Base-by-base conservation (phyloP, 768 basidiomycete species). In the Tulasnella sp. region DNA sequence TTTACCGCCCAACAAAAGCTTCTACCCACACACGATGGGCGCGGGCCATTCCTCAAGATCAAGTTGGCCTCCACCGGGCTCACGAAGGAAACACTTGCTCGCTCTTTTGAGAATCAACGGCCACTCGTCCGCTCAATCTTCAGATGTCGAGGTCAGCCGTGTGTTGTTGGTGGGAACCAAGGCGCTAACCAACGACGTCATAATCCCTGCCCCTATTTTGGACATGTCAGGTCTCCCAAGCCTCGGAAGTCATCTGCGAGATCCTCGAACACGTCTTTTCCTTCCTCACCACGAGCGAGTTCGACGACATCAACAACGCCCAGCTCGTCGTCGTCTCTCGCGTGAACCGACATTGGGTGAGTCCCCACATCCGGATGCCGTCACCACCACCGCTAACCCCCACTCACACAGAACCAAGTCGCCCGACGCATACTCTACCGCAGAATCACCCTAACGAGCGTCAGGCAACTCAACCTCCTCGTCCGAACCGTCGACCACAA, bases 321-420 rank as follows among this genome's bases (percentile, higher is more conserved):
- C 32, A 47, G 42, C 14, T 72, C 22, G 62, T 47, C 37, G 40
- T 65, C 62, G 62, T 42, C 11, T 67, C 62, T 17, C 32, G 40
- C 4, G 71, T 72, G 6, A 72, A 72, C 26, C 71, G 71, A 29
- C 71, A 72, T 62, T 72, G 71, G 71, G 71, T 72, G 7, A 40
- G 71, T 65, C 14, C 14, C 41, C 37, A 62, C 37, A 59, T 26
- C 32, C 32, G 22, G 35, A 34, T 19, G 1, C 26, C 71, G 29
- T 59, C 29, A 40, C 39, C 32, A 32, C n/a, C 17, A 34, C 35
- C 63, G 19, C 62, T 19, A 7, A 14, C 14, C 8, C 14, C 29
- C 14, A 7, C 29, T 64, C 63, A 19, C 4, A 19, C 22, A 72
- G 71, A 63, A 72, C 44, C 52, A 40, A 32, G 62, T 72, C 62